phyloP scores from a whole-genome alignment of 2,329 filamentous ascomycete genomes.

The Fusarium scirpi region DNA sequence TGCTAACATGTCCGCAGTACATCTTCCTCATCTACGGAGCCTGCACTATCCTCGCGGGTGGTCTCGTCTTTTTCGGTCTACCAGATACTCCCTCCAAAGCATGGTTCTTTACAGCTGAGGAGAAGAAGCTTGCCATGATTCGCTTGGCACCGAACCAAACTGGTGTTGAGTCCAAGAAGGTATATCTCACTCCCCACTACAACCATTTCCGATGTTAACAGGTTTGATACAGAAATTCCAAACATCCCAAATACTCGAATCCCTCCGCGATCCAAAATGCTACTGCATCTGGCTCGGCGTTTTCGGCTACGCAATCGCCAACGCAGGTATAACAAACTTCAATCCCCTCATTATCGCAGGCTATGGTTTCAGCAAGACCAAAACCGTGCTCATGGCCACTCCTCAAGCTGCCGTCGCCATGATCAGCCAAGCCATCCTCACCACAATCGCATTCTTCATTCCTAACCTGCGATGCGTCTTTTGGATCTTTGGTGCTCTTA shows the following conservation, averaged over 20 bases:
- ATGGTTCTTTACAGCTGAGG: conserved; percentile 2
- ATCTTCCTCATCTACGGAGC: conserved; percentile 47
- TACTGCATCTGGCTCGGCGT: conserved; percentile 45
- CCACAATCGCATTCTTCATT: conserved; percentile 44
- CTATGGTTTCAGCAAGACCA: conserved; percentile 49
- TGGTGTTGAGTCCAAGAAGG: conserved; percentile 8
- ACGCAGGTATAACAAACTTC: conserved; percentile 76
- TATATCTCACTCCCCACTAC: no score
- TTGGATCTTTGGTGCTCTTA: conserved; percentile 43
- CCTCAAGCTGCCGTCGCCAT: conserved; percentile 51
- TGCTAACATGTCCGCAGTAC: conserved; percentile 11
- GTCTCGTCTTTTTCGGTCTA: conserved; percentile 6
- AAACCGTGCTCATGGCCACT: conserved; percentile 49
- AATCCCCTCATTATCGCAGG: conserved; percentile 71
- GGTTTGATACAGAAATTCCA: conserved; percentile 42
- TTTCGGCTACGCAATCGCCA: conserved; percentile 74
- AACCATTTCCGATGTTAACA: no score
- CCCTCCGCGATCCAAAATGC: conserved; percentile 39
- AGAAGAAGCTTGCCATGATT: conserved; percentile 10
- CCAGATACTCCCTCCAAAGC: conserved; percentile 12
- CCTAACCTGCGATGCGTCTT: conserved; percentile 49
- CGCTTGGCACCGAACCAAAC: not conserved
- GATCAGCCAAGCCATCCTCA: conserved; percentile 41
- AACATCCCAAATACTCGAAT: conserved; percentile 31
- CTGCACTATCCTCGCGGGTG: not conserved